Percentiles rank a stretch among this genome's conserved stretches.
phyloP scores from a whole-genome alignment of 1,139 yeast species.

The Yamadazyma diospyri region DNA sequence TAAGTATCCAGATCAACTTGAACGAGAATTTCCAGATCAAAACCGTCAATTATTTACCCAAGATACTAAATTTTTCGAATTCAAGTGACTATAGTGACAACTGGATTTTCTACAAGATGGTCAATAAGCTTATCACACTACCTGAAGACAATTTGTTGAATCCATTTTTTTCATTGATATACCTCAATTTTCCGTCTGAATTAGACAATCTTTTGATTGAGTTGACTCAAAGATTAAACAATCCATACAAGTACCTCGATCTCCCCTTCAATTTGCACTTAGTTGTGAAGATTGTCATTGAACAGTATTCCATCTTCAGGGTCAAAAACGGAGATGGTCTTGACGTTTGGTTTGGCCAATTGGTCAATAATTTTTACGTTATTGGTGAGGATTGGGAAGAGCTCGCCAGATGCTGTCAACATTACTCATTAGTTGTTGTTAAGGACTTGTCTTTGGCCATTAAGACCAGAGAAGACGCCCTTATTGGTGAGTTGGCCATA shows the following conservation, averaged over 20 bases:
- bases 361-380: conserved; percentile 41
- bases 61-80: conserved; percentile 49
- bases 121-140: conserved; percentile 9
- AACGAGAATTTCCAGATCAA: conserved; percentile 34
- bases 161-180: conserved; percentile 13
- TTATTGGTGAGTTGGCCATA: conserved; percentile 14
- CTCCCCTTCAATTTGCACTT: conserved; percentile 59
- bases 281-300: conserved; percentile 61
- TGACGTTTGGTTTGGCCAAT: conserved; percentile 50
- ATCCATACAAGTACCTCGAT: conserved; percentile 86
- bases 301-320: conserved; percentile 45
- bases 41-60: conserved; percentile 47
- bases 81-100: conserved; percentile 13
- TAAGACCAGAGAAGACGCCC: conserved; percentile 2
- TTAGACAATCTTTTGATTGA: conserved; percentile 69
- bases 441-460: conserved; percentile 1
- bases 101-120: conserved; percentile 27
- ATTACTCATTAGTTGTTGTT: conserved; percentile 6
- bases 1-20: conserved; percentile 35
- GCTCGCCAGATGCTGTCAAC: conserved; percentile 11
- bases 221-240: conserved; percentile 60
- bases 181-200: conserved; percentile 9
- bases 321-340: conserved; percentile 5
- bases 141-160: conserved; percentile 10
- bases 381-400: conserved; percentile 50